A percentile compares a stretch with the other conserved stretches of the same genome.
Conservation (phyloP, 768 basidiomycete genomes). For the Gautieria morchelliformis region DNA sequence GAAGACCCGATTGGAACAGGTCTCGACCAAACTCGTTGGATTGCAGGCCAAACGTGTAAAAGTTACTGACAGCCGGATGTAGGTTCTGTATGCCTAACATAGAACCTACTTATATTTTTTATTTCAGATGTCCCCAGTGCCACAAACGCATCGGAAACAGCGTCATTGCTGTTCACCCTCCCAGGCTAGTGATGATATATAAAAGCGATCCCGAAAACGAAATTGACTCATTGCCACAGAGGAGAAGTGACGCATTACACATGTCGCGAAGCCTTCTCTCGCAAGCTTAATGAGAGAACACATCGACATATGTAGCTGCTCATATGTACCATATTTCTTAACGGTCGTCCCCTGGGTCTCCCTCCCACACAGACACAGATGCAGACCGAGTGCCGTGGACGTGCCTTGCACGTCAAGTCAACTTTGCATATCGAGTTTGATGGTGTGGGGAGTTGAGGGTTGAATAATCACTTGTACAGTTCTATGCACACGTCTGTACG, state of each 20-base stretch:
- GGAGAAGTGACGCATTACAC: conserved; percentile 97
- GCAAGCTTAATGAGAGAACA: conserved; percentile 8
- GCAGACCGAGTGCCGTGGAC: too few relatives aligned
- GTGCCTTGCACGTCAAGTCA: too few relatives aligned
- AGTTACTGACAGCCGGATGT: conserved; percentile 91
- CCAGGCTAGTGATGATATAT: conserved; percentile 42
- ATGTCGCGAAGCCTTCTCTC: conserved; percentile 78
- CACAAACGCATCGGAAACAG: conserved; percentile 89
- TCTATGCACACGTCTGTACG: too few relatives aligned
- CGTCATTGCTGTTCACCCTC: conserved; percentile 89
- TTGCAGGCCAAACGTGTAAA: conserved; percentile 78
- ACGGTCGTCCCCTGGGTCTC: too few relatives aligned
- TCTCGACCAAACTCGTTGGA: conserved; percentile 61
- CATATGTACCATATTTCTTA: background rate
- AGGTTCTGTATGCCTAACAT: conserved; percentile 18
- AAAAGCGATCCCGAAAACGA: background rate
- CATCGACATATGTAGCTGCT: background rate
- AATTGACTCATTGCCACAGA: conserved; percentile 28
- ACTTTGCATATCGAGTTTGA: too few relatives aligned
- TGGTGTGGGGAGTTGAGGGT: too few relatives aligned
- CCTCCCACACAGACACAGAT: too few relatives aligned
- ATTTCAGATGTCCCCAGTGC: conserved; percentile 81
- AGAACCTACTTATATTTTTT: conserved; percentile 3
- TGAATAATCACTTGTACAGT: too few relatives aligned
- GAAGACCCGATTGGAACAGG: conserved; percentile 69